Conservation (phyloP, 768 basidiomycete genomes). For the Suillus subalutaceus region DNA sequence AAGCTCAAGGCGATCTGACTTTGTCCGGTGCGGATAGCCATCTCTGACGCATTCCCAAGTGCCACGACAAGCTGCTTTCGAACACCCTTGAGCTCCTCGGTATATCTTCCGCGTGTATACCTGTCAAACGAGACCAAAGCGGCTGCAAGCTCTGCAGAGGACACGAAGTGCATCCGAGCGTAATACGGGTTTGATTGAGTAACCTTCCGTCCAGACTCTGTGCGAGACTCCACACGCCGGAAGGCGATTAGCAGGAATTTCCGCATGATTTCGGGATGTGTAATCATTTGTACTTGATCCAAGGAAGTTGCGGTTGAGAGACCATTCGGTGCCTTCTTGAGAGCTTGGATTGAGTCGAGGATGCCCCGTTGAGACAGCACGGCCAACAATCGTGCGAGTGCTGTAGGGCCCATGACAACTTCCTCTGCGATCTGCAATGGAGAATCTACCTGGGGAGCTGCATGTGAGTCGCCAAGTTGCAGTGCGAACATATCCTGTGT, state of each 20-base stretch:
- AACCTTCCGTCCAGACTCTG: conserved; percentile 27
- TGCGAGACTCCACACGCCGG: conserved; percentile 21
- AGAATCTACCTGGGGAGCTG: conserved; percentile 19
- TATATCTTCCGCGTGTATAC: conserved; percentile 26
- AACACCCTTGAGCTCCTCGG: conserved; percentile 19
- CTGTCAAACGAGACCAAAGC: conserved; percentile 32
- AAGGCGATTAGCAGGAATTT: conserved; percentile 22
- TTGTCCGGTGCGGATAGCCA: conserved; percentile 19
- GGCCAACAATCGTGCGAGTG: conserved; percentile 29
- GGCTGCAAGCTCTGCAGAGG: conserved; percentile 35
- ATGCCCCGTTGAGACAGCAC: conserved; percentile 29
- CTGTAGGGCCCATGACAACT: conserved; percentile 28
- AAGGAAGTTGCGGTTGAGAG: conserved; percentile 17
- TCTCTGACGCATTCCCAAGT: conserved; percentile 38
- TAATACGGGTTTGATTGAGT: conserved; percentile 22
- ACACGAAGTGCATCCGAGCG: conserved; percentile 28
- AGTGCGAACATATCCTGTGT: conserved; percentile 25
- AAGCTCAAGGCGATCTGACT: conserved; percentile 3
- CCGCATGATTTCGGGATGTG: conserved; percentile 21
- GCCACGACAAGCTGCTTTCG: conserved; percentile 34
- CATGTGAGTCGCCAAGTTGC: conserved; percentile 20
- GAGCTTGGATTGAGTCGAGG: conserved; percentile 19
- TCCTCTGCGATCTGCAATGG: conserved; percentile 24
- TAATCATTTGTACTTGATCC: conserved; percentile 27
- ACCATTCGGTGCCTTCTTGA: conserved; percentile 24